These are phyloP conservation scores for Candida maris DNA, from an alignment of 805 yeast species.

Conservation along the genomic window DNA sequence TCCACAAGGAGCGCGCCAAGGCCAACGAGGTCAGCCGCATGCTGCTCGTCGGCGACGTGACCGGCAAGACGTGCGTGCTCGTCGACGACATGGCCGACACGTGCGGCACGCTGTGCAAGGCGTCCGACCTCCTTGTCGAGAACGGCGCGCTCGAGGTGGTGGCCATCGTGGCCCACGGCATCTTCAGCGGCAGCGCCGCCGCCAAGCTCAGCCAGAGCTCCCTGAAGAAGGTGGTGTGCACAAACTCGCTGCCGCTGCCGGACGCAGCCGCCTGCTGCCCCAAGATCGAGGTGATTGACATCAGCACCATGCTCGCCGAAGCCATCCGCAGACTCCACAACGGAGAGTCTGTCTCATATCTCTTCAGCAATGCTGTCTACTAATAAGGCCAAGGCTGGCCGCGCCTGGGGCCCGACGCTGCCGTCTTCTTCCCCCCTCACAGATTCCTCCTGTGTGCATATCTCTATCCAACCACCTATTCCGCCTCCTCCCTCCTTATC, in stretches of 20 bases:
- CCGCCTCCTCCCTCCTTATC: too few species aligned
- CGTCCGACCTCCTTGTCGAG: conserved; percentile 79
- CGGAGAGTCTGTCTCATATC: conserved; percentile 90
- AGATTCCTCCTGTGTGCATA: too few species aligned
- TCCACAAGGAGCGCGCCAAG: conserved; percentile 91
- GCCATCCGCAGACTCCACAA: conserved; percentile 92
- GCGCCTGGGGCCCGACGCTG: too few species aligned
- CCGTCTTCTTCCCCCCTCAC: too few species aligned
- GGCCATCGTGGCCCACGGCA: conserved; percentile 95
- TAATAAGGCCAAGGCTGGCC: too few species aligned
- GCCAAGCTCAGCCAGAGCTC: conserved; percentile 65
- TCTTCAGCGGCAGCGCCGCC: conserved; percentile 81
- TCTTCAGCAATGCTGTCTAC: conserved; percentile 70
- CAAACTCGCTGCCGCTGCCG: conserved; percentile 87
- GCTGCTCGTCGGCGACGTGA: conserved; percentile 96
- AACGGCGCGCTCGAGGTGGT: conserved; percentile 83
- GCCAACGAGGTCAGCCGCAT: conserved; percentile 93
- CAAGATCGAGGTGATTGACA: conserved; percentile 77
- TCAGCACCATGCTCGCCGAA: conserved; percentile 85
- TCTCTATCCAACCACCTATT: too few species aligned
- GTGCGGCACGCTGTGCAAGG: conserved; percentile 94
- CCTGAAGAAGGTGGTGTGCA: conserved; percentile 75
- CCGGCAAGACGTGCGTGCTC: conserved; percentile 73
- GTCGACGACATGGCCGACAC: conserved; percentile 99
- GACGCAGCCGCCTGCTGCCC: conserved; percentile 55